Percentiles rank a stretch among this genome's conserved stretches.
phyloP scores from a whole-genome alignment of 768 basidiomycete species.

The Lentinula lateritia region DNA sequence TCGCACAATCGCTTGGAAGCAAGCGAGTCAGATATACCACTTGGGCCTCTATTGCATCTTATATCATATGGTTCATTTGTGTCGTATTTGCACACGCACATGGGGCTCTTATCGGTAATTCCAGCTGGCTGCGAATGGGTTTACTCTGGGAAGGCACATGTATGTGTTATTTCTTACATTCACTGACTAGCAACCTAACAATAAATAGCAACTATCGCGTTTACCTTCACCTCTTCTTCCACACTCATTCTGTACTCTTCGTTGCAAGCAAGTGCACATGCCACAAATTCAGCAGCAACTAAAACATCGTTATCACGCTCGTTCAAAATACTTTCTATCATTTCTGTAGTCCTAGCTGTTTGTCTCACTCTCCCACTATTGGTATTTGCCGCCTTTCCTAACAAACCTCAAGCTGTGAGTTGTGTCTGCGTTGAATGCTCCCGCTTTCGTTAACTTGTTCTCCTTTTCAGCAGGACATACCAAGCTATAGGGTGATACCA shows the following conservation, averaged over 20 bases:
- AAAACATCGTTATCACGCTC: conserved; percentile 48
- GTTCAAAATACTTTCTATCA: conserved; percentile 50
- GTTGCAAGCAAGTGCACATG: conserved; percentile 37
- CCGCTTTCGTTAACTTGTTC: neutral
- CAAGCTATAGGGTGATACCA: conserved; percentile 22
- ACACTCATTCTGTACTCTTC: conserved; percentile 65
- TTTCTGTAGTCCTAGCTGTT: conserved; percentile 44
- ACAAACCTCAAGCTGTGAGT: conserved; percentile 31
- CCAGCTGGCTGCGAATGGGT: conserved; percentile 36
- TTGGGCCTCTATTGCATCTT: conserved; percentile 53
- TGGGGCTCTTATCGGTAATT: conserved; percentile 32
- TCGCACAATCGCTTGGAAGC: conserved; percentile 49
- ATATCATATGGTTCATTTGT: conserved; percentile 55
- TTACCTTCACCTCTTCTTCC: conserved; percentile 59
- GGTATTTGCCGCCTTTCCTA: conserved; percentile 45
- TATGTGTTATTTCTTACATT: conserved; percentile 27
- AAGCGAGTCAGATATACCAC: conserved; percentile 51
- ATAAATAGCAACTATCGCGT: conserved; percentile 47
- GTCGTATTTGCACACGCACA: conserved; percentile 46
- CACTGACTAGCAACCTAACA: neutral
- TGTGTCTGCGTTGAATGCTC: neutral
- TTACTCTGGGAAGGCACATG: conserved; percentile 61
- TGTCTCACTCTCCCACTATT: conserved; percentile 52
- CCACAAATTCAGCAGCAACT: conserved; percentile 23
- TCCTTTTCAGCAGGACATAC: conserved; percentile 21